Evolutionary conservation across 805 yeast species (phyloP), one percentile per base, ranked within the genome.

Genomic region (Hanseniaspora osmophila): DNA sequence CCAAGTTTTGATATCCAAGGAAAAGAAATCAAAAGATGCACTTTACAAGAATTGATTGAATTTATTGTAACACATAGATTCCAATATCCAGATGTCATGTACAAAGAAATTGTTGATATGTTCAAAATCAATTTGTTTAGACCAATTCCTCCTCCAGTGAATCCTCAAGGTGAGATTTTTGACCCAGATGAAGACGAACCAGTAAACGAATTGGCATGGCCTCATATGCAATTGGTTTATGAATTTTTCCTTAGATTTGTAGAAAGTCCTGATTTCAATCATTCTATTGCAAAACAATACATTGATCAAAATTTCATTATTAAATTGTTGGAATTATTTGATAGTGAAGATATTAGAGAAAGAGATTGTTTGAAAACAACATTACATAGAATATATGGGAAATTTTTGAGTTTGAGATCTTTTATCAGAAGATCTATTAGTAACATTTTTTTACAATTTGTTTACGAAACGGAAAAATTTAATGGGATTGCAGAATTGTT

Each of bases 171-270:
- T 35, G 98, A 92, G 52, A 75, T 90, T 37, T 92, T 75, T 63
- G 98, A 92, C 57, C 98, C 98, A 1, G 98, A 92, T 65, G 98
- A 92, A 65, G 98, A 92, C 67, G 98, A 92, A 64, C 97, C 97
- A 2, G 94, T 92, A 35, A 78, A 79, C 55, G 97, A 92, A 61
- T 76, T 90, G 51, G 88, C 96, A 10, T 92, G 98, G 98, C 95
- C 97, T 11, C 98, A 92, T 62, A 92, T 92, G 97, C 94, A 86
- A 64, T 75, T 87, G 39, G 94, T 88, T 30, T 92, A 92, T 66
- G 97, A 92, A 63, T 86, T 92, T 57, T 90, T 92, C 60, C 68
- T 92, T 49, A 71, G 95, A 56, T 90, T 92, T 64, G 80, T 92
- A 45, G 97, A 92, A 65, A 79, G 90, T 51, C 94, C 95, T 2